Evolutionary conservation across 225 moss, liverwort and hornwort genomes (phyloP).

Genomic region (Physcomitrellopsis africana): DNA sequence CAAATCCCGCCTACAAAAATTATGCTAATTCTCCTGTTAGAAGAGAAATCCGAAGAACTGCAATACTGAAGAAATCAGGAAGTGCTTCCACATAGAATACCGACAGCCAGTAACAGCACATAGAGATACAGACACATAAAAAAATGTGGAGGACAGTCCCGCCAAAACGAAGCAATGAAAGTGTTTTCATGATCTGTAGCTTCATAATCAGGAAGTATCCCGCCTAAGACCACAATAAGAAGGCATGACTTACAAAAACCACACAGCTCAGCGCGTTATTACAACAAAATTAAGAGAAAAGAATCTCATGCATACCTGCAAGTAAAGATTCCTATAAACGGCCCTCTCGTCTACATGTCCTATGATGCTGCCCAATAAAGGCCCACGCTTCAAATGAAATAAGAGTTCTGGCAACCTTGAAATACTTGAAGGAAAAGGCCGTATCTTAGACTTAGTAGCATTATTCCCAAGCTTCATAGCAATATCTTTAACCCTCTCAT

Average conservation of each 20-base stretch:
- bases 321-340: slow-evolving; percentile 86
- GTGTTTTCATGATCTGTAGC: background rate
- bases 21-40: background rate
- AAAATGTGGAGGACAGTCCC: slow-evolving; percentile 17
- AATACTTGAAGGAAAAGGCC: slow-evolving; percentile 82
- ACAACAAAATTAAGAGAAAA: slow-evolving; percentile 10
- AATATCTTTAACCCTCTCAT: slow-evolving; percentile 93
- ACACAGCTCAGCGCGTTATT: background rate
- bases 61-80: background rate
- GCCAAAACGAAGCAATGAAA: slow-evolving; percentile 11
- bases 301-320: slow-evolving; percentile 48
- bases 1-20: slow-evolving; percentile 83
- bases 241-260: background rate
- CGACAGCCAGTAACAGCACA: slow-evolving; percentile 3
- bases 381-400: slow-evolving; percentile 91
- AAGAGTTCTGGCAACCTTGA: slow-evolving; percentile 89
- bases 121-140: slow-evolving; percentile 2
- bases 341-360: slow-evolving; percentile 99
- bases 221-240: slow-evolving; percentile 6
- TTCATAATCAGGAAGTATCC: slow-evolving; percentile 5
- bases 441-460: slow-evolving; percentile 63
- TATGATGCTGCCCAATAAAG: slow-evolving; percentile 84
- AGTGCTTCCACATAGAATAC: background rate
- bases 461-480: slow-evolving; percentile 74
- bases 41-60: background rate